These are phyloP conservation scores for Blastocladiella britannica DNA, from an alignment of 192 early-diverging fungal genomes.

Conservation along the genomic window DNA sequence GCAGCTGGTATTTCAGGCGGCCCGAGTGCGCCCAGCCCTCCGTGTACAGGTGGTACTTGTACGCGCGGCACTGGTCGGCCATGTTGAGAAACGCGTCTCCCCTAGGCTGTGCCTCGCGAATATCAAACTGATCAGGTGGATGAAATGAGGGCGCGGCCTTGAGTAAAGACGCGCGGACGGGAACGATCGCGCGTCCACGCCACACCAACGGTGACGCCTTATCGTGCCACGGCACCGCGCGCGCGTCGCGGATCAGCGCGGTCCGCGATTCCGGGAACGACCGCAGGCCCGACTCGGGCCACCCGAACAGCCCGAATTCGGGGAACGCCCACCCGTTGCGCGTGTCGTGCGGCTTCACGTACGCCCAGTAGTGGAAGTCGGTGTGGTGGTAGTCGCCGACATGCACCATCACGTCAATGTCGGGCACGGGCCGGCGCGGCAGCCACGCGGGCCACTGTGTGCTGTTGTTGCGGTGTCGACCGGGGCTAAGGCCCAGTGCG, in stretches of 20 bases:
- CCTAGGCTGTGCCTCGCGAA: not conserved
- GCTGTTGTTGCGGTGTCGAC: too few relatives aligned
- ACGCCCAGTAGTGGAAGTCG: not conserved
- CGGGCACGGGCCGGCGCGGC: not conserved
- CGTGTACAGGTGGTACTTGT: not conserved
- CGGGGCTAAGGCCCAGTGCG: not conserved
- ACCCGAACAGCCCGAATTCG: not conserved
- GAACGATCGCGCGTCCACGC: not conserved
- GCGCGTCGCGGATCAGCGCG: not conserved
- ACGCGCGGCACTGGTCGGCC: not conserved
- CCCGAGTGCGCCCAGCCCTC: not conserved
- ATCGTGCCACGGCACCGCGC: not conserved
- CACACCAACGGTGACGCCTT: not conserved
- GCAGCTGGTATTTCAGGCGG: not conserved
- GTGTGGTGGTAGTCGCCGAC: conserved; percentile 1
- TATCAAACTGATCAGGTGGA: not conserved
- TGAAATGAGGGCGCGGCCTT: not conserved
- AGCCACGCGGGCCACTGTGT: too few relatives aligned
- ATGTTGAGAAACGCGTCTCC: not conserved
- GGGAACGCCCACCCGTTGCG: not conserved
- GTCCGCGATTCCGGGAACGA: not conserved
- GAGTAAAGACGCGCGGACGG: not conserved
- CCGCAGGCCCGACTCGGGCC: not conserved
- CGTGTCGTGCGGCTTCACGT: not conserved
- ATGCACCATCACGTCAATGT: not conserved